Conservation (phyloP, 2,329 filamentous ascomycete genomes). For the Colletotrichum sublineola region DNA sequence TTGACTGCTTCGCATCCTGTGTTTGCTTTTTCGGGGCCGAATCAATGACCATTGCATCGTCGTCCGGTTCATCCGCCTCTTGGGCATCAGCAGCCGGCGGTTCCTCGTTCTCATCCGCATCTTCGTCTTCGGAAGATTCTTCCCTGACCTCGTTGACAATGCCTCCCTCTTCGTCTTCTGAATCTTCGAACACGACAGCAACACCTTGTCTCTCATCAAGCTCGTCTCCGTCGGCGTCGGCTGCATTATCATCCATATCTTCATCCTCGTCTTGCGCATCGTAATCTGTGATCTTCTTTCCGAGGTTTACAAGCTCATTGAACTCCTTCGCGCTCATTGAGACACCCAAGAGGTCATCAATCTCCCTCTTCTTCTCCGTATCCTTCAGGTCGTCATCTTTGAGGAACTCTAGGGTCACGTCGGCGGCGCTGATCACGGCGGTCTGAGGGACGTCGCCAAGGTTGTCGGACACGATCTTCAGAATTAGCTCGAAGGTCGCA, state of each 20-base stretch:
- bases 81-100: slow-evolving; percentile 66
- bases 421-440: slow-evolving; percentile 92
- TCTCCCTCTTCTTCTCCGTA: slow-evolving; percentile 97
- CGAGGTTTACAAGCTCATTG: slow-evolving; percentile 94
- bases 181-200: slow-evolving; percentile 95
- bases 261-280: slow-evolving; percentile 97
- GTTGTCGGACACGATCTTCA: slow-evolving; percentile 88
- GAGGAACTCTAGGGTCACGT: slow-evolving; percentile 89
- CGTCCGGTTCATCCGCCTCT: slow-evolving; percentile 52
- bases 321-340: slow-evolving; percentile 90
- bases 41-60: slow-evolving; percentile 88
- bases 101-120: slow-evolving; percentile 73
- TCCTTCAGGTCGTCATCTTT: slow-evolving; percentile 98
- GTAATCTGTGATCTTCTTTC: slow-evolving; percentile 99
- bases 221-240: slow-evolving; percentile 77
- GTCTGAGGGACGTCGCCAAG: slow-evolving; percentile 95
- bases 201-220: slow-evolving; percentile 96
- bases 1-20: slow-evolving; percentile 66
- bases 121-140: slow-evolving; percentile 86
- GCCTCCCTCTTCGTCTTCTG: slow-evolving; percentile 85
- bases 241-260: slow-evolving; percentile 79
- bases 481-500: slow-evolving; percentile 93
- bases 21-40: slow-evolving; percentile 65
- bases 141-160: slow-evolving; percentile 90
- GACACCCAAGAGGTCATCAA: slow-evolving; percentile 92